A percentile compares a stretch with the other conserved stretches of the same genome.
phyloP scores from a whole-genome alignment of 257 asterid species.

The Solanum sitiens region DNA sequence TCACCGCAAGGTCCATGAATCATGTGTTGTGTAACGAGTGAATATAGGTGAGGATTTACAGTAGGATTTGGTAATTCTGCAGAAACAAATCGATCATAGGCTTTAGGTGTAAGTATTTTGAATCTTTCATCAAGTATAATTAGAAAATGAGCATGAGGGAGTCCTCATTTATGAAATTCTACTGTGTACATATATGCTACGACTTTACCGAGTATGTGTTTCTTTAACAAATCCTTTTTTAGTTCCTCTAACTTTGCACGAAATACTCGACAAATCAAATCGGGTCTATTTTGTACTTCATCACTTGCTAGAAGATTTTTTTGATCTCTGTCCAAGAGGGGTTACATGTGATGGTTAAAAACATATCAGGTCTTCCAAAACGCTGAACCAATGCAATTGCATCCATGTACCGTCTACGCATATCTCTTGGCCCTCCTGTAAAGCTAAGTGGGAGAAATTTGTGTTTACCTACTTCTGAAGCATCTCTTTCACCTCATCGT shows the following conservation, averaged over 20 bases:
- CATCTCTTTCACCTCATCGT: background rate
- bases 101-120: background rate
- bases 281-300: background rate
- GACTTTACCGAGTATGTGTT: background rate
- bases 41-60: background rate
- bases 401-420: background rate
- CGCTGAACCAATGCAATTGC: background rate
- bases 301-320: background rate
- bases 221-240: background rate
- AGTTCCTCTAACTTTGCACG: background rate
- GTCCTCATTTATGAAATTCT: background rate
- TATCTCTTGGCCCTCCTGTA: background rate
- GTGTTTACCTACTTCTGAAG: background rate
- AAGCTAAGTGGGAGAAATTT: background rate
- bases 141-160: background rate
- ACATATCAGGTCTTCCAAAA: background rate
- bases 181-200: background rate
- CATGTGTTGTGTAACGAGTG: background rate
- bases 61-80: background rate
- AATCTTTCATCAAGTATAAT: background rate
- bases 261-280: background rate
- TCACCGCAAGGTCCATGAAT: background rate
- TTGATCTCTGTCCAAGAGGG: background rate
- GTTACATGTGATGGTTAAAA: background rate
- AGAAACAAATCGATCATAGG: background rate